A percentile compares a stretch with the other conserved stretches of the same genome.
Conservation (phyloP, 441 rosid species). For the Geranium incanum region DNA sequence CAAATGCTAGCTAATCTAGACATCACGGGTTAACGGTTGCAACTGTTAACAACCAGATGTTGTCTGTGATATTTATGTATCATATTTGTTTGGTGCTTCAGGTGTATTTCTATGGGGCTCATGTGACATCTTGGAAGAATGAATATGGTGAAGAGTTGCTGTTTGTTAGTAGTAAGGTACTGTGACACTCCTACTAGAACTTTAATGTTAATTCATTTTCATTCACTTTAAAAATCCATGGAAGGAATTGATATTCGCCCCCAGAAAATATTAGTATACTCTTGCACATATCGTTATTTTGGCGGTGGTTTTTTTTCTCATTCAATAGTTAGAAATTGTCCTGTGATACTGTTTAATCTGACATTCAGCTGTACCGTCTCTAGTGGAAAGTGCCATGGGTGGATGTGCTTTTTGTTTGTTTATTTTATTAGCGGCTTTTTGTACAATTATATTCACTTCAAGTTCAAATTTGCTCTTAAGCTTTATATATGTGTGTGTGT, state of each 20-base stretch:
- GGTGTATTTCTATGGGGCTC: conserved; percentile 57
- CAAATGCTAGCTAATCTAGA: not conserved
- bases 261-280: not conserved
- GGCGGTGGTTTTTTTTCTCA: not conserved
- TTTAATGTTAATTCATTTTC: conserved; percentile 8
- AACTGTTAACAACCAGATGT: not conserved
- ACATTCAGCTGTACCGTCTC: not conserved
- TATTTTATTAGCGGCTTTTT: too few species aligned
- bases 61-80: not conserved
- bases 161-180: conserved; percentile 58
- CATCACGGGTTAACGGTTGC: not conserved
- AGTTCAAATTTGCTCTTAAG: not conserved
- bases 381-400: not conserved
- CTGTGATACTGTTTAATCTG: not conserved
- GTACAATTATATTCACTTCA: not conserved
- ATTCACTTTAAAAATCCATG: not conserved
- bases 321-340: not conserved
- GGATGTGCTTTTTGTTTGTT: not conserved
- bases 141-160: conserved; percentile 53
- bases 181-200: not conserved
- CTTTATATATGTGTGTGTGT: not conserved
- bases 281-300: not conserved
- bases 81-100: conserved; percentile 15
- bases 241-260: not conserved
- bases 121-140: conserved; percentile 65